These are phyloP conservation scores for Penicillium chermesinum DNA, from an alignment of 495 filamentous ascomycete species.

Conservation along the genomic window DNA sequence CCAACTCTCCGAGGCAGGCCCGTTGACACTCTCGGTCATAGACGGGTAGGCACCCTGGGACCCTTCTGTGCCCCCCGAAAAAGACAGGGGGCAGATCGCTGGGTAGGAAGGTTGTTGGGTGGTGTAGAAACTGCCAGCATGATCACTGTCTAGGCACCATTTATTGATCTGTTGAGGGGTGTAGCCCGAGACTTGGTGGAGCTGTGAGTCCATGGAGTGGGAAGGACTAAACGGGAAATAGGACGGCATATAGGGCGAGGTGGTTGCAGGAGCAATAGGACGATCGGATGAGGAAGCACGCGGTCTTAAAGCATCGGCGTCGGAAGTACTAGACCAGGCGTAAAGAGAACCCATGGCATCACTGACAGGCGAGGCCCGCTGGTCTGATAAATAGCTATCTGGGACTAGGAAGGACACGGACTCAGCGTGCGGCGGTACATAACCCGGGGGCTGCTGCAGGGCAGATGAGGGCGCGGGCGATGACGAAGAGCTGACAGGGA, in stretches of 20 bases:
- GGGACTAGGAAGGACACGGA: conserved; percentile 14
- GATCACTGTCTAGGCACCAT: conserved; percentile 21
- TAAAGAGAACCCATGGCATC: conserved; percentile 19
- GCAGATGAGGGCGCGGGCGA: conserved; percentile 3
- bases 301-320: conserved; percentile 12
- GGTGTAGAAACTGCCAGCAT: conserved; percentile 6
- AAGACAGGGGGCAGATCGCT: conserved; percentile 10
- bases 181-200: conserved; percentile 8
- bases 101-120: conserved; percentile 1
- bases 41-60: conserved; percentile 5
- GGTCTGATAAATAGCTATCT: conserved; percentile 13
- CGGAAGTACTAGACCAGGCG: conserved; percentile 21
- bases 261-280: not conserved
- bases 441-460: conserved; percentile 10
- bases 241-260: conserved; percentile 19
- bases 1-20: conserved; percentile 11
- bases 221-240: conserved; percentile 11
- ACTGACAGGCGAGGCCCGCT: conserved; percentile 12
- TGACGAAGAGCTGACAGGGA: conserved; percentile 13
- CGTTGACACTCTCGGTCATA: conserved; percentile 7
- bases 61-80: conserved; percentile 4
- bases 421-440: conserved; percentile 5
- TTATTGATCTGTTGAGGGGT: conserved; percentile 19
- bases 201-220: not conserved
- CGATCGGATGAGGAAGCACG: conserved; percentile 6